Evolutionary conservation across 305 asterid species (phyloP), one percentile per base, ranked within the genome.

Genomic region (Fraxinus greggii): DNA sequence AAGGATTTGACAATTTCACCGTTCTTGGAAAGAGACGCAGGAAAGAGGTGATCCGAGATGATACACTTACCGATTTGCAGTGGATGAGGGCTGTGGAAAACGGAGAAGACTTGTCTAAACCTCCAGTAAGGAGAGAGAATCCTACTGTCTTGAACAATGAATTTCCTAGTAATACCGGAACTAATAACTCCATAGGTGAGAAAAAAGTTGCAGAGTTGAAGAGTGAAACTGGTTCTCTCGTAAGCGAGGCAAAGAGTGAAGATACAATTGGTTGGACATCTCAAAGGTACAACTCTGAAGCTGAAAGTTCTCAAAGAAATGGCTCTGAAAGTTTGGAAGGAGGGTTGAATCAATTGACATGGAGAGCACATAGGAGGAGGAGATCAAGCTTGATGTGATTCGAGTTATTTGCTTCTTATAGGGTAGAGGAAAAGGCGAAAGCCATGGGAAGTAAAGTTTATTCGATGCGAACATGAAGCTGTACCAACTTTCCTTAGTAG

Each of bases 1-100:
- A 91, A 87, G 95, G 95, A 29, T 89, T 89, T 51, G 91, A 82
- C 3, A 92, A 89, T 75, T 84, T 88, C 9, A 93, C 92, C 3
- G 84, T 94, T 33, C 91, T 92, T 32, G 99, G 99, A 59, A 97
- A 95, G 82, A 88, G 99, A 31, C 91, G 92, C 17, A 84, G 99
- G 76, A 97, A 94, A 85, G 98, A 93, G 87, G 96, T 97, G 0
- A 88, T 89, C 26, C 93, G 95, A 24, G 95, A 88, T 24, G 98
- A 96, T 85, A 83, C 93, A 17, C 86, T 90, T 19, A 89, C 89
- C 31, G 98, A 97, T 67, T 77, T 85, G 0, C 98, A 94, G 83
- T 91, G 90, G 89, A 87, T 89, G 87, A 96, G 86, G 83, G 97
- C 95, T 35, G 92, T 93, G 80, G 98, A 92, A 86, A 90, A 87